Evolutionary conservation across 108 stramenopile species (phyloP), one percentile per base, ranked within the genome.

Genomic region (Fragilariopsis cylindrus): DNA sequence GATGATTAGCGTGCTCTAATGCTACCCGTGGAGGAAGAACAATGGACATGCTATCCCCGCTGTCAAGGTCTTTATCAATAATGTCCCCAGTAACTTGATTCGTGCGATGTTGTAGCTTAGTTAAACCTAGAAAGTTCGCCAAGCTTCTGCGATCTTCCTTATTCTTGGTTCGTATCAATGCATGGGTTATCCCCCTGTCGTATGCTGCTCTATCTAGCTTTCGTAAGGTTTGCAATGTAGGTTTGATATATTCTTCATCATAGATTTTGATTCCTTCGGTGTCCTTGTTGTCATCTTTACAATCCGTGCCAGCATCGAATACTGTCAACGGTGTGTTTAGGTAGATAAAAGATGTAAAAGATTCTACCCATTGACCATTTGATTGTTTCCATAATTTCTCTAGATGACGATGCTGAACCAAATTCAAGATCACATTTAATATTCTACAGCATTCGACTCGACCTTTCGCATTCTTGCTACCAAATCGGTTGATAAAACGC

Each of bases 1-100:
- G 50, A 7, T 79, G 70, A 69, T 88, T 82, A 8, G 91, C 82
- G 68, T 92, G 87, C 50, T 95, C 91, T 15, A 95, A 66, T 50
- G 90, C 91, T 6, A 92, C 86, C 21, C 88, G 75, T 15, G 85
- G 77, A 46, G 91, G 93, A 58, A 94, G 69, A 5, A 69, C n/a
- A 46, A 52, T 52, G 9, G 71, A 60, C 48, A 15, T 13, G 0
- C 41, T 11, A 9, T 54, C 53, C 4, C 11, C 30, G 21, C 15
- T 12, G 5, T 69, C 68, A 6, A 45, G 4, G 15, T 12, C 39
- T 21, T 64, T 44, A 49, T 15, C 65, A 39, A 9, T 49, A 12
- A 11, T 52, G 16, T 48, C 16, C 16, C 9, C 16, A n/a, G 52
- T 30, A 15, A 30, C 30, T 30, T 30, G 30, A 30, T 30, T 30